A percentile compares a stretch with the other conserved stretches of the same genome.
Evolutionary conservation across 1,284 basidiomycete genomes (phyloP).

Genomic region (Puccinia hordei): DNA sequence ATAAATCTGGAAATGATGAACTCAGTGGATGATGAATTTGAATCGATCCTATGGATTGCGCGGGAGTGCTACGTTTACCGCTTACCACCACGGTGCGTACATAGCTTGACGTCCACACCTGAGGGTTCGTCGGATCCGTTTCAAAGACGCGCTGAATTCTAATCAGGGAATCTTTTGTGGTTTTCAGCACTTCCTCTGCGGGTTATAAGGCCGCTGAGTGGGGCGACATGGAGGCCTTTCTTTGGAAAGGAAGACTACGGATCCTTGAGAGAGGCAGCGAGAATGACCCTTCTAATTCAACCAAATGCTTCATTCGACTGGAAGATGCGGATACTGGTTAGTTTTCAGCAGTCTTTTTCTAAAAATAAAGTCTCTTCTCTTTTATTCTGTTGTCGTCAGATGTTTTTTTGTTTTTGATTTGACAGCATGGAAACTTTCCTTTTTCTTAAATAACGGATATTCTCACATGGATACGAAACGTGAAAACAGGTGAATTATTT

Average conservation of each 20-base stretch:
- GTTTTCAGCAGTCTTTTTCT: background rate
- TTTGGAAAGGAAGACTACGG: conserved; percentile 87
- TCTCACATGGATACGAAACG: background rate
- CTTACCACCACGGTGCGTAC: conserved; percentile 51
- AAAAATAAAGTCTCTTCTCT: too few relatives aligned
- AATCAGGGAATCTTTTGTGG: conserved; percentile 60
- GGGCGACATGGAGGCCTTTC: conserved; percentile 73
- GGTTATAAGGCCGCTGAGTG: conserved; percentile 82
- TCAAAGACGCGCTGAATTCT: conserved; percentile 74
- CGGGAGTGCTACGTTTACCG: conserved; percentile 73
- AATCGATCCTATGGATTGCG: conserved; percentile 79
- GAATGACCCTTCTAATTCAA: conserved; percentile 45
- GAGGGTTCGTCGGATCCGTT: too few relatives aligned
- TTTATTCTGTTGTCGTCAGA: background rate
- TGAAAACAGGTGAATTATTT: conserved; percentile 70
- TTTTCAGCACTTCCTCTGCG: conserved; percentile 76
- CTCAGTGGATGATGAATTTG: conserved; percentile 71
- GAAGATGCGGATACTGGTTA: conserved; percentile 75
- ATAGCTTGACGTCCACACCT: too few relatives aligned
- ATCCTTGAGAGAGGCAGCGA: conserved; percentile 70
- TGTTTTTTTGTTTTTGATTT: too few relatives aligned
- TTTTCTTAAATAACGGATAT: background rate
- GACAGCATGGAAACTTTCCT: too few relatives aligned
- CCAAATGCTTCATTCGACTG: conserved; percentile 68
- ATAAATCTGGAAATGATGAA: conserved; percentile 10